Evolutionary conservation across 192 early-diverging fungal species (phyloP).

Genomic region (Linnemannia zychae): DNA sequence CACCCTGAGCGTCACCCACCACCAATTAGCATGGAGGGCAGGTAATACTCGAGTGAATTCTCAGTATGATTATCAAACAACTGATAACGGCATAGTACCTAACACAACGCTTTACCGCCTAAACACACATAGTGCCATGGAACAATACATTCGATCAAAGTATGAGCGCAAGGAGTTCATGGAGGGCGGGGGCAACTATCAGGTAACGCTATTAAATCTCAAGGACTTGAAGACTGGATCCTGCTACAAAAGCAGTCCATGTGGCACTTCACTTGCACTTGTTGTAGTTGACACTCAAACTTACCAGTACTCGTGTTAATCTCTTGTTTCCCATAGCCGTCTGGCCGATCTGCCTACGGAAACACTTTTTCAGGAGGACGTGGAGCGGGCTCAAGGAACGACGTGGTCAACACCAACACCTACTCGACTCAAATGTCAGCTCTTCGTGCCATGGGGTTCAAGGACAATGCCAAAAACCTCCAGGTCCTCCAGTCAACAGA

Average conservation of each 20-base stretch:
- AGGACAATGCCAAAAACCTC: slow-evolving; percentile 74
- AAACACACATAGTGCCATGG: slow-evolving; percentile 78
- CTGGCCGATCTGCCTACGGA: slow-evolving; percentile 38
- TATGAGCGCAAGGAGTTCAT: slow-evolving; percentile 84
- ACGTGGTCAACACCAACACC: slow-evolving; percentile 51
- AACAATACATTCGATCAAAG: slow-evolving; percentile 92
- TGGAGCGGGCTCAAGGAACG: slow-evolving; percentile 16
- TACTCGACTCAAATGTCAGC: slow-evolving; percentile 45
- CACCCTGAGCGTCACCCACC: slow-evolving; percentile 74
- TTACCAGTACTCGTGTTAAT: not conserved
- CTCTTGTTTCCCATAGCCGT: slow-evolving; percentile 17
- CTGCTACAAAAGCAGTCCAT: not conserved
- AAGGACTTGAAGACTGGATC: not conserved
- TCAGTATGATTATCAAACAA: not conserved
- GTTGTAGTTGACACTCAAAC: not conserved
- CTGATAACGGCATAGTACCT: not conserved
- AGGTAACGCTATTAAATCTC: slow-evolving; percentile 15
- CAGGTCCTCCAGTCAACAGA: slow-evolving; percentile 76
- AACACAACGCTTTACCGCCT: not conserved
- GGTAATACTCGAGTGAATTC: slow-evolving; percentile 39
- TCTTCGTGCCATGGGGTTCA: slow-evolving; percentile 88
- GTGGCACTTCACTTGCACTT: not conserved
- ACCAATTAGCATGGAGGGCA: slow-evolving; percentile 72
- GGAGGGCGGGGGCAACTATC: slow-evolving; percentile 53
- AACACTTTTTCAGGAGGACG: slow-evolving; percentile 51